These are phyloP conservation scores for Asterella californica DNA, from an alignment of 225 moss, liverwort and hornwort species.

Conservation along the genomic window DNA sequence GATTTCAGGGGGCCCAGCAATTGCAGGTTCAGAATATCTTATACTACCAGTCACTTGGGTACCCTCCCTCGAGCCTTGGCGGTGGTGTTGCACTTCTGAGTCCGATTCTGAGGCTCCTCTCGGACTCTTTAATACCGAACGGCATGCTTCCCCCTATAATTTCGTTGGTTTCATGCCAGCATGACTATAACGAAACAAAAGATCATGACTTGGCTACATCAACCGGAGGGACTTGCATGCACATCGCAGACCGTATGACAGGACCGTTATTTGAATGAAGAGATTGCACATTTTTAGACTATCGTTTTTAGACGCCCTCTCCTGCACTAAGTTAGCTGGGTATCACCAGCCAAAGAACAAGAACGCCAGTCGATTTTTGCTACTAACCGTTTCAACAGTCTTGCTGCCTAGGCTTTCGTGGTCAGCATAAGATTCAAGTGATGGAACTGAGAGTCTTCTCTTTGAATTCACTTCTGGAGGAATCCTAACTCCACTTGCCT, in stretches of 20 bases:
- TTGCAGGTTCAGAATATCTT: constrained; percentile 1
- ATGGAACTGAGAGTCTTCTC: background rate
- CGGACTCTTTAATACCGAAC: constrained; percentile 1
- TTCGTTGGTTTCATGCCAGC: background rate
- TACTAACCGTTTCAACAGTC: background rate
- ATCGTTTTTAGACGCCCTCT: background rate
- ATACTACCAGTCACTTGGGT: background rate
- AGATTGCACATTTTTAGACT: background rate
- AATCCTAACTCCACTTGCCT: background rate
- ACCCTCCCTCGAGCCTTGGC: background rate
- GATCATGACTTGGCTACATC: background rate
- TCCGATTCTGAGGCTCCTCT: constrained; percentile 8
- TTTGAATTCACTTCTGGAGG: background rate
- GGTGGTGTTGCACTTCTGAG: background rate
- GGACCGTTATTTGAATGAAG: background rate
- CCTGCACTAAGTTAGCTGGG: background rate
- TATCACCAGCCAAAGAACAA: background rate
- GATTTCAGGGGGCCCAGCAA: background rate
- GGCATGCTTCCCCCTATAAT: background rate
- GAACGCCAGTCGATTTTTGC: constrained; percentile 3
- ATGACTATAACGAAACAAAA: no score
- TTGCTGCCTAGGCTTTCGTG: background rate
- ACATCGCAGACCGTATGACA: no score
- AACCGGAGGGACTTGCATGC: background rate
- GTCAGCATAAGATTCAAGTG: background rate